Percentiles rank a stretch among this genome's conserved stretches.
Conservation (phyloP, 169 alveolate genomes). For the Eimeria tenella region DNA sequence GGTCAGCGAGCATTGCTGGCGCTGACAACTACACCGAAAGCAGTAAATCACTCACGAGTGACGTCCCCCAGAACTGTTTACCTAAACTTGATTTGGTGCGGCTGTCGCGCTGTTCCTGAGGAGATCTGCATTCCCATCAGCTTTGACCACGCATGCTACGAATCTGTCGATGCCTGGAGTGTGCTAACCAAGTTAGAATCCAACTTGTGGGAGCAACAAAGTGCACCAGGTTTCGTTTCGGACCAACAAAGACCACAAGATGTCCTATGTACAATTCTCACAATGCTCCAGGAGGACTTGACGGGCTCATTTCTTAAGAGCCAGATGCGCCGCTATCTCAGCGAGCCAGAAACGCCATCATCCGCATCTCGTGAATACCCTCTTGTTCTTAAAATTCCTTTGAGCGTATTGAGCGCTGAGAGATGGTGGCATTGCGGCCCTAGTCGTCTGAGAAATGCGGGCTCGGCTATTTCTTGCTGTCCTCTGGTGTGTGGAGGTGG, state of each 20-base stretch:
- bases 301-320: slow-evolving; percentile 22
- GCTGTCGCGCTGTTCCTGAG: not conserved
- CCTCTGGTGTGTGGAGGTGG: not conserved
- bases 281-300: slow-evolving; percentile 35
- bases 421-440: not conserved
- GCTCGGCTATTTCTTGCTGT: not conserved
- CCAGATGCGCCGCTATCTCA: slow-evolving; percentile 49
- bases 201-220: not conserved
- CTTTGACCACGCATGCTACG: not conserved
- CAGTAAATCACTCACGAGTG: not conserved
- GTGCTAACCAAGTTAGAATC: not conserved
- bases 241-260: slow-evolving; percentile 14
- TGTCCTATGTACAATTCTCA: slow-evolving; percentile 11
- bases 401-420: not conserved
- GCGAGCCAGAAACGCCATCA: not conserved
- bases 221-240: not conserved
- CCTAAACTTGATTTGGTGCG: slow-evolving; percentile 46
- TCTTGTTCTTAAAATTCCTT: slow-evolving; percentile 11
- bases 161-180: not conserved
- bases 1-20: slow-evolving; percentile 41
- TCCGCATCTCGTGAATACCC: slow-evolving; percentile 10
- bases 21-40: slow-evolving; percentile 15
- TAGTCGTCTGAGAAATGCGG: not conserved
- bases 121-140: slow-evolving; percentile 21
- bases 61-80: not conserved